Percentiles rank a stretch among this genome's conserved stretches.
These are phyloP conservation scores for Radiomyces spectabilis DNA, from an alignment of 192 early-diverging fungal genomes.

Conservation along the genomic window DNA sequence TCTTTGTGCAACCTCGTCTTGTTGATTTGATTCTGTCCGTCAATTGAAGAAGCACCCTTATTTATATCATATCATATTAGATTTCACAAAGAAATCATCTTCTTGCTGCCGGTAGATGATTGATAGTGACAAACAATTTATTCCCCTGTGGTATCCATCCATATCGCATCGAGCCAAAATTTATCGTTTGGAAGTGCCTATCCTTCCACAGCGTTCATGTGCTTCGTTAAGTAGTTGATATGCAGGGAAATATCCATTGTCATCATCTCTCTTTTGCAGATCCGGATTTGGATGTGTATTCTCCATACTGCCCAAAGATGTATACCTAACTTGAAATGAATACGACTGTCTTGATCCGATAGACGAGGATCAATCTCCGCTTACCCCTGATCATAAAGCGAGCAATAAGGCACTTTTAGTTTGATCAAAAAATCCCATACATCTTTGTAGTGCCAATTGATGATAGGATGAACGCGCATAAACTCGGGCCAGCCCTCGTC, in stretches of 20 bases:
- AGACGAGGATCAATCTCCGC: neutral
- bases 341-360: neutral
- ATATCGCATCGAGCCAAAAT: too few relatives aligned
- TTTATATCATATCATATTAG: too few relatives aligned
- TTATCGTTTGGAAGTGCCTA: constrained; percentile 11
- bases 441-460: constrained; percentile 83
- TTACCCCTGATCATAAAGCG: constrained; percentile 83
- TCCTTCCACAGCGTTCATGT: constrained; percentile 59
- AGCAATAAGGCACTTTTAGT: constrained; percentile 75
- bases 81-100: too few relatives aligned
- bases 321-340: constrained; percentile 55
- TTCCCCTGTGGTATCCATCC: too few relatives aligned
- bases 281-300: constrained; percentile 84
- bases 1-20: too few relatives aligned
- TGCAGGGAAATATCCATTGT: constrained; percentile 54
- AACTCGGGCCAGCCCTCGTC: constrained; percentile 87
- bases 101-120: too few relatives aligned
- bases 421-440: constrained; percentile 73
- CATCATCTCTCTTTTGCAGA: constrained; percentile 34
- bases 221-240: constrained; percentile 51
- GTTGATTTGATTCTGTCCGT: too few relatives aligned
- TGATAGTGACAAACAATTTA: too few relatives aligned
- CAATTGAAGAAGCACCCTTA: too few relatives aligned
- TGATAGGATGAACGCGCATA: constrained; percentile 87
- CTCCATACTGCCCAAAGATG: constrained; percentile 79